Percentiles rank a stretch among this genome's conserved stretches.
Conservation (phyloP, 1,284 basidiomycete genomes). For the Cryptococcus floricola region DNA sequence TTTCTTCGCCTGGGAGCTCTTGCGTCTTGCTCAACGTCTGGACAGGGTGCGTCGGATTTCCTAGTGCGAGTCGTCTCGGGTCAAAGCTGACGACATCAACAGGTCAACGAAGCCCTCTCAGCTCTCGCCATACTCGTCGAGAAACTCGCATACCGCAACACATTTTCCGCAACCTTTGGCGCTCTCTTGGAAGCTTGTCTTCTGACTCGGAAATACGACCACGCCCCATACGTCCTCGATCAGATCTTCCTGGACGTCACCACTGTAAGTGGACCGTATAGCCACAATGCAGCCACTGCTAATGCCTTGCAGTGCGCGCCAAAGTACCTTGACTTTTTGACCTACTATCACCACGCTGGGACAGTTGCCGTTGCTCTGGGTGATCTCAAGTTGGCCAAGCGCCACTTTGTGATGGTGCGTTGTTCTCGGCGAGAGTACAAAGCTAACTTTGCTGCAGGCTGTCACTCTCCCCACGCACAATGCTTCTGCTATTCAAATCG, state of each 20-base stretch:
- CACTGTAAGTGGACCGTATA: conserved; percentile 15
- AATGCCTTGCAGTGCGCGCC: conserved; percentile 10
- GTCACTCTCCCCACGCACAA: conserved; percentile 29
- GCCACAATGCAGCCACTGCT: neutral
- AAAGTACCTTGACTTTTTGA: conserved; percentile 37
- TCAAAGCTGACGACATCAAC: neutral
- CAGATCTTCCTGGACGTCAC: conserved; percentile 22
- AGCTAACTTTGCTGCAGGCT: conserved; percentile 20
- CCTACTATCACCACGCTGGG: conserved; percentile 44
- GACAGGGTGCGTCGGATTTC: conserved; percentile 17
- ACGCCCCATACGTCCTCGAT: conserved; percentile 13
- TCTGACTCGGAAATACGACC: conserved; percentile 15
- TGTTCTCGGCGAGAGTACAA: neutral
- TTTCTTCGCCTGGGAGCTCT: conserved; percentile 28
- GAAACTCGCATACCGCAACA: neutral
- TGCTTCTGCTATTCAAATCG: conserved; percentile 39
- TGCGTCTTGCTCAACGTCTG: conserved; percentile 29
- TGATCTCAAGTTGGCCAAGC: conserved; percentile 26
- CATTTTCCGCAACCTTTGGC: conserved; percentile 30
- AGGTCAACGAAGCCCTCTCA: conserved; percentile 13
- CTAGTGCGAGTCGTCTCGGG: no score
- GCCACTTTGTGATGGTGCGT: conserved; percentile 33
- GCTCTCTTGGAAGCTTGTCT: conserved; percentile 35
- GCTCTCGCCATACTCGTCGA: conserved; percentile 21
- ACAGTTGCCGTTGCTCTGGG: conserved; percentile 26